phyloP scores from a whole-genome alignment of 441 rosid genomes.

The Pelargonium myrrhifolium region DNA sequence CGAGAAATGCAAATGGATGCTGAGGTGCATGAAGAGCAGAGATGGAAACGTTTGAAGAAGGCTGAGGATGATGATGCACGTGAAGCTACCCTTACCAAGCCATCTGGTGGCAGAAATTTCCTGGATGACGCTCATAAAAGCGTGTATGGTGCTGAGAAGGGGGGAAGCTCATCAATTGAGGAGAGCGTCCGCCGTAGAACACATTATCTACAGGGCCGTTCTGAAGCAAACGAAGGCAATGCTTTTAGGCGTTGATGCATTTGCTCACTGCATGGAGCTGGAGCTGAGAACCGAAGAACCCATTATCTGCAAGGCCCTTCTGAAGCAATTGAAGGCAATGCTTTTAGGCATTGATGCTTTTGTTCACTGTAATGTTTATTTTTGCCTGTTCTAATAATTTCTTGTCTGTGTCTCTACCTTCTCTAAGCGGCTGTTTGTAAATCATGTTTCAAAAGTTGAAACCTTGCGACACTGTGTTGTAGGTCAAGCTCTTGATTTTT shows the following conservation, averaged over 20 bases:
- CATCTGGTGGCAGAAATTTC: constrained; percentile 52
- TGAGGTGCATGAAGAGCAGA: constrained; percentile 76
- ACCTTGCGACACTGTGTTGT: neutral
- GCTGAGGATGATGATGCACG: constrained; percentile 66
- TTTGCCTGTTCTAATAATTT: neutral
- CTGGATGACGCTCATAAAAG: constrained; percentile 72
- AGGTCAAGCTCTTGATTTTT: neutral
- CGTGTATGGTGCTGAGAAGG: constrained; percentile 77
- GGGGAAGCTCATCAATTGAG: constrained; percentile 80
- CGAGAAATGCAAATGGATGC: constrained; percentile 77
- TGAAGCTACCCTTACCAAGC: constrained; percentile 41
- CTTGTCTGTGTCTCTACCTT: neutral
- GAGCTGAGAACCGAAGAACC: constrained; percentile 72
- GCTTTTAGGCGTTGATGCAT: constrained; percentile 65
- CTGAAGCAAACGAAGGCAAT: constrained; percentile 55
- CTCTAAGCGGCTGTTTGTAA: neutral
- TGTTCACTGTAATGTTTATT: neutral
- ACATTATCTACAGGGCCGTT: constrained; percentile 61
- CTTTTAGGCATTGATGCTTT: constrained; percentile 54
- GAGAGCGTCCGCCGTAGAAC: constrained; percentile 86
- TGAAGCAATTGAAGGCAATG: constrained; percentile 60
- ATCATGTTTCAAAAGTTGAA: neutral
- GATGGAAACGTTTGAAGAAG: constrained; percentile 79
- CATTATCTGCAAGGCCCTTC: constrained; percentile 62
- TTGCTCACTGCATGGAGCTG: constrained; percentile 41